Conservation (phyloP, 1,139 yeast species). For the Citeromyces hawaiiensis region DNA sequence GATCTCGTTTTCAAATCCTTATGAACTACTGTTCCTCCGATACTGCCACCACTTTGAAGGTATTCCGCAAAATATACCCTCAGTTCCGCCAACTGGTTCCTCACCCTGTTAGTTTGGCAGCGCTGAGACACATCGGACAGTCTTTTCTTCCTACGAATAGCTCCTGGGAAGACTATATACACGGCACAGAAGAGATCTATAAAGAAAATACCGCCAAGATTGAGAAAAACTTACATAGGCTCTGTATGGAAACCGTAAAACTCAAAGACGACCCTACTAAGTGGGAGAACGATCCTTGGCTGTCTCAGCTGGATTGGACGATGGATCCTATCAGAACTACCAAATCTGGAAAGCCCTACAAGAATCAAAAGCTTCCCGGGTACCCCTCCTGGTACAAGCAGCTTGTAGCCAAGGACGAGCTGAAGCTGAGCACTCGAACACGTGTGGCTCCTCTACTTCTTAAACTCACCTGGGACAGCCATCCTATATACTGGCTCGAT, state of each 20-base stretch:
- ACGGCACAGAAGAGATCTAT: constrained; percentile 56
- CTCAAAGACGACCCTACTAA: constrained; percentile 19
- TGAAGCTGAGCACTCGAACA: constrained; percentile 58
- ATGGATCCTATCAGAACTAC: constrained; percentile 45
- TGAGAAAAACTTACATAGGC: constrained; percentile 37
- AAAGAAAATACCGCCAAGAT: constrained; percentile 45
- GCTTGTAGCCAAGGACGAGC: constrained; percentile 36
- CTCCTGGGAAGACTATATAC: constrained; percentile 61
- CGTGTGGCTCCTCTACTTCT: constrained; percentile 68
- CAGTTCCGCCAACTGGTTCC: constrained; percentile 57
- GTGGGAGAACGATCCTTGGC: constrained; percentile 67
- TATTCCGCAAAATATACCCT: constrained; percentile 60
- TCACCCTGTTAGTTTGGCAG: constrained; percentile 93
- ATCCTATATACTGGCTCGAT: constrained; percentile 67
- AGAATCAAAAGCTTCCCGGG: constrained; percentile 76
- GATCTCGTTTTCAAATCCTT: constrained; percentile 43
- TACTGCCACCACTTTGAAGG: constrained; percentile 62
- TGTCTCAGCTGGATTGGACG: constrained; percentile 81
- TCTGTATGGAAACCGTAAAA: constrained; percentile 49
- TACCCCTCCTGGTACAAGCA: constrained; percentile 91
- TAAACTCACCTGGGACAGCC: constrained; percentile 74
- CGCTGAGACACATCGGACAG: constrained; percentile 64
- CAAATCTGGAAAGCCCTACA: constrained; percentile 65
- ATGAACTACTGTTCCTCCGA: constrained; percentile 81
- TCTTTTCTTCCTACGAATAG: constrained; percentile 68